Evolutionary conservation across 805 yeast genomes (phyloP).

Genomic region (Wickerhamiella occidentalis): DNA sequence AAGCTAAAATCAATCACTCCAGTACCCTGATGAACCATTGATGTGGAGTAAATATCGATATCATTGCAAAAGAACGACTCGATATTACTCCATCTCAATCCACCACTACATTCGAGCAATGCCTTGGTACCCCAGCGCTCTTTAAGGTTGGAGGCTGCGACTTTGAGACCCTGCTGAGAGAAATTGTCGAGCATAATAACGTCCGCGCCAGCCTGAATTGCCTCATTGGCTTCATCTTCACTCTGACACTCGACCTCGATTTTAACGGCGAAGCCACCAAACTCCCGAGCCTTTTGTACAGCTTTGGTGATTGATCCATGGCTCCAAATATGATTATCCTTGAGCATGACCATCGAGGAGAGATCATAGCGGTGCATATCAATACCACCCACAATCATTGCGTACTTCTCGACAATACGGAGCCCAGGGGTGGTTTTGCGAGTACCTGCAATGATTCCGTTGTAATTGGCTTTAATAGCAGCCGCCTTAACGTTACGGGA

Average conservation of each 20-base stretch:
- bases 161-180: constrained; percentile 47
- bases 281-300: constrained; percentile 59
- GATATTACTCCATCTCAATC: constrained; percentile 61
- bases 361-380: constrained; percentile 88
- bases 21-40: constrained; percentile 86
- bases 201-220: constrained; percentile 91
- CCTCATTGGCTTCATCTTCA: constrained; percentile 80
- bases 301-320: constrained; percentile 87
- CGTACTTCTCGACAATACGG: constrained; percentile 75
- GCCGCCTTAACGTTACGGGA: constrained; percentile 43
- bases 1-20: constrained; percentile 72
- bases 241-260: constrained; percentile 86
- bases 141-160: constrained; percentile 55
- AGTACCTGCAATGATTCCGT: constrained; percentile 87
- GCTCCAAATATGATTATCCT: constrained; percentile 87
- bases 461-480: constrained; percentile 59
- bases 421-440: constrained; percentile 96
- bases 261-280: constrained; percentile 79
- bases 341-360: constrained; percentile 89
- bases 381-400: constrained; percentile 91
- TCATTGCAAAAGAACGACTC: constrained; percentile 55
- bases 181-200: constrained; percentile 92
- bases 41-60: constrained; percentile 82
- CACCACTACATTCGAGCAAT: constrained; percentile 85
- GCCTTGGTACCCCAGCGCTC: constrained; percentile 41